Percentiles rank a stretch among this genome's conserved stretches.
Conservation (phyloP, 805 yeast species). For the Kuraishia molischiana region DNA sequence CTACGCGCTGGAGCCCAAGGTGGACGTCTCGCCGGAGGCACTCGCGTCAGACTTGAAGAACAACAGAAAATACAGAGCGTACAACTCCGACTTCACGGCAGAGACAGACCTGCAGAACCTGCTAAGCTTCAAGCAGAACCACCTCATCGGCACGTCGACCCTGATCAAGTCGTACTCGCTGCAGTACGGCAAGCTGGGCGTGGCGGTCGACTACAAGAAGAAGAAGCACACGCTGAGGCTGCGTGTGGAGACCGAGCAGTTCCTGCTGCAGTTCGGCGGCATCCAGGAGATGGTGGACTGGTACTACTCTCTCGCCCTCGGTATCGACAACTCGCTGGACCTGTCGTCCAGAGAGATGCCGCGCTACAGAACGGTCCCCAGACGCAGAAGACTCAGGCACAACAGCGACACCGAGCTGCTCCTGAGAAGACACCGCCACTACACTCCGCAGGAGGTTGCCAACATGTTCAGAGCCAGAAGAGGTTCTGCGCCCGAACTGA, state of each 20-base stretch:
- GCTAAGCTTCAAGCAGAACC: conserved; percentile 9
- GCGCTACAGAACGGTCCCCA: conserved; percentile 69
- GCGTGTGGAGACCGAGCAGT: conserved; percentile 78
- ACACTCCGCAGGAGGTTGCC: conserved; percentile 3
- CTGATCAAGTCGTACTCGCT: conserved; percentile 63
- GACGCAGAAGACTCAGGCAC: conserved; percentile 53
- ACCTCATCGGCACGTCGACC: conserved; percentile 20
- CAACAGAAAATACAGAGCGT: conserved; percentile 10
- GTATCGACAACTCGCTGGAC: conserved; percentile 75
- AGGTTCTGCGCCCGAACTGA: conserved; percentile 1
- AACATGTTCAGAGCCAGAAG: conserved; percentile 2
- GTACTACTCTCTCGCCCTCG: conserved; percentile 64
- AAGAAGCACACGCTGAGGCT: conserved; percentile 59
- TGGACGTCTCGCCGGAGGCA: neutral
- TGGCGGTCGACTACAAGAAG: conserved; percentile 79
- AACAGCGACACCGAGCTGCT: conserved; percentile 7
- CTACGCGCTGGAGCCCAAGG: conserved; percentile 22
- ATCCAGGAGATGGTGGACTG: conserved; percentile 67
- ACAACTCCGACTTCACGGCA: conserved; percentile 18
- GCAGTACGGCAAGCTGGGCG: conserved; percentile 77
- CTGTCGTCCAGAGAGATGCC: conserved; percentile 65
- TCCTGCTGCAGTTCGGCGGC: conserved; percentile 53
- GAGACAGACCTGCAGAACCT: conserved; percentile 16
- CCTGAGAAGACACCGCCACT: conserved; percentile 5
- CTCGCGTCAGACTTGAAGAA: conserved; percentile 8